phyloP scores from a whole-genome alignment of 331 rosid genomes.

The Quercus lobata region DNA sequence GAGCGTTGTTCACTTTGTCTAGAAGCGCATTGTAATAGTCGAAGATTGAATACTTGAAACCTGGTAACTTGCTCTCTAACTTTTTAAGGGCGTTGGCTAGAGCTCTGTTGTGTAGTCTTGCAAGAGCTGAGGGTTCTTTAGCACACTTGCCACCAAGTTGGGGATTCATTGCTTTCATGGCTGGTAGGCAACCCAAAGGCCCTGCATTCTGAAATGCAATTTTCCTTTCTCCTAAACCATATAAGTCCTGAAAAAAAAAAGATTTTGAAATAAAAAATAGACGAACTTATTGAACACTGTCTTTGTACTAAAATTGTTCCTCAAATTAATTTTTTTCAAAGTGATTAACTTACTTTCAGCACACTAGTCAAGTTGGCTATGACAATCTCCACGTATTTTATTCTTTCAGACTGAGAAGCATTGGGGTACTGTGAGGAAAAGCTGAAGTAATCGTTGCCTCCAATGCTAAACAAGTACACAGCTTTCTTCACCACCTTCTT shows the following conservation, averaged over 20 bases:
- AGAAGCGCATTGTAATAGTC: not conserved
- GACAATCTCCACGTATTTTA: slow-evolving; percentile 29
- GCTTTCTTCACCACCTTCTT: slow-evolving; percentile 5
- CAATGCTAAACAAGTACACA: slow-evolving; percentile 19
- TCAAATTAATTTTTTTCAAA: not conserved
- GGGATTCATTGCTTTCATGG: not conserved
- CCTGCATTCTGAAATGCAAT: slow-evolving; percentile 23
- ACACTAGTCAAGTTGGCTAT: slow-evolving; percentile 28
- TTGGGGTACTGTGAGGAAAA: slow-evolving; percentile 1
- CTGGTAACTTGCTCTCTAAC: slow-evolving; percentile 3
- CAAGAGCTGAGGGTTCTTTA: not conserved
- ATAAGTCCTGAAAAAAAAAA: slow-evolving; percentile 17
- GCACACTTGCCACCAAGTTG: not conserved
- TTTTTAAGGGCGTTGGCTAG: not conserved
- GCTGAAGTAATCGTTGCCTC: slow-evolving; percentile 15
- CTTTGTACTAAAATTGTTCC: no score
- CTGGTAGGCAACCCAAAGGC: slow-evolving; percentile 13
- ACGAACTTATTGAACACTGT: not conserved
- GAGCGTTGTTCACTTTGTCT: not conserved
- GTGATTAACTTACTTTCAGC: slow-evolving; percentile 12
- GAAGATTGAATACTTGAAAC: slow-evolving; percentile 15
- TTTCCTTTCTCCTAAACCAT: slow-evolving; percentile 29
- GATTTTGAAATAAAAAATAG: not conserved
- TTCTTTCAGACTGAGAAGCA: not conserved
- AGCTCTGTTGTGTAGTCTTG: slow-evolving; percentile 11